phyloP scores from a whole-genome alignment of 108 stramenopile genomes.

The Conticribra guillardii region DNA sequence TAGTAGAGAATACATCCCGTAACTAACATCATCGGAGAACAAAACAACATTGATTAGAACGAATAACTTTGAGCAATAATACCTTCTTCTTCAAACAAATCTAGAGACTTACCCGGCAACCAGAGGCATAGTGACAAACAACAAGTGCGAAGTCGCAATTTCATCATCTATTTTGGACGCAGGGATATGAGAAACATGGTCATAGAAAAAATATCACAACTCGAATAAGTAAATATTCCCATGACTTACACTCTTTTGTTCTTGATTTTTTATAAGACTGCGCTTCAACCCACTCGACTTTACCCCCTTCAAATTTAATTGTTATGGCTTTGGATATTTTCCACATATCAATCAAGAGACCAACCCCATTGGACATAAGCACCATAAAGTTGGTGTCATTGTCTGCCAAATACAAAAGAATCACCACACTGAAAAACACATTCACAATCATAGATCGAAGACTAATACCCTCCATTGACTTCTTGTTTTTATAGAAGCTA shows the following conservation, averaged over 20 bases:
- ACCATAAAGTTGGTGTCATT: conserved; percentile 84
- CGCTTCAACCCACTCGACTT: conserved; percentile 64
- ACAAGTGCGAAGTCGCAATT: conserved; percentile 60
- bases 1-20: conserved; percentile 71
- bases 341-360: conserved; percentile 79
- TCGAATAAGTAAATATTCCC: no score
- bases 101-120: conserved; percentile 57
- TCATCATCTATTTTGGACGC: conserved; percentile 45
- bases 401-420: conserved; percentile 80
- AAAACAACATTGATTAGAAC: conserved; percentile 8
- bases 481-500: conserved; percentile 80
- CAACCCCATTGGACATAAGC: conserved; percentile 65
- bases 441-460: conserved; percentile 75
- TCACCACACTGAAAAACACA: conserved; percentile 72
- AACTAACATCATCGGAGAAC: no score
- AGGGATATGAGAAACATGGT: no score
- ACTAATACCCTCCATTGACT: conserved; percentile 78
- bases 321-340: conserved; percentile 71
- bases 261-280: conserved; percentile 52
- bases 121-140: conserved; percentile 75
- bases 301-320: conserved; percentile 48
- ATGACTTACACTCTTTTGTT: conserved; percentile 74
- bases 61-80: no score
- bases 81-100: no score
- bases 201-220: no score